phyloP scores from a whole-genome alignment of 2,329 filamentous ascomycete genomes.

The Fusarium goolgardi region DNA sequence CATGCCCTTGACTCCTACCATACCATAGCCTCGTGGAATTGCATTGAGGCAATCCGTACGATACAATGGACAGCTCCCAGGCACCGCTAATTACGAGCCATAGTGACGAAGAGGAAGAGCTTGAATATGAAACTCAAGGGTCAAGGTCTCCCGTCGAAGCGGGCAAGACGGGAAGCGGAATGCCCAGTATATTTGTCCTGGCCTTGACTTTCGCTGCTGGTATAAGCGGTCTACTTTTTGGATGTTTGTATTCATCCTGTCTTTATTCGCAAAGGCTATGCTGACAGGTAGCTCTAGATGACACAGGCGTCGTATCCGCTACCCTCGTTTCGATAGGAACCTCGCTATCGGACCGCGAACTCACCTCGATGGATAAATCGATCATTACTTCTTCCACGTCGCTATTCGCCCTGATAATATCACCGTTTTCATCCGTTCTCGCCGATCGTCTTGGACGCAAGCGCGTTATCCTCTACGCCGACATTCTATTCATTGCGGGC shows the following conservation, averaged over 20 bases:
- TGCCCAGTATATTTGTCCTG: slow-evolving; percentile 67
- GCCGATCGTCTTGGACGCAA: slow-evolving; percentile 72
- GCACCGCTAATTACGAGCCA: slow-evolving; percentile 54
- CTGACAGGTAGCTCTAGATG: slow-evolving; percentile 58
- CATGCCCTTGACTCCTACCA: slow-evolving; percentile 13
- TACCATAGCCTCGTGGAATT: slow-evolving; percentile 30
- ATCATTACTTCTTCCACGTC: slow-evolving; percentile 77
- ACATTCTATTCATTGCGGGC: slow-evolving; percentile 74
- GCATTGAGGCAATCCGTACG: slow-evolving; percentile 9
- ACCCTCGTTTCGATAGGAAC: slow-evolving; percentile 73
- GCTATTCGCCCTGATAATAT: slow-evolving; percentile 72
- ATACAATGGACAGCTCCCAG: slow-evolving; percentile 53
- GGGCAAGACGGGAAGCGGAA: slow-evolving; percentile 46
- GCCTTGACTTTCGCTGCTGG: slow-evolving; percentile 72
- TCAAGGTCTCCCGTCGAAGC: slow-evolving; percentile 39
- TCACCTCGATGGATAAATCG: slow-evolving; percentile 75
- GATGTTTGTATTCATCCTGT: slow-evolving; percentile 61
- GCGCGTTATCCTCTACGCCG: slow-evolving; percentile 71
- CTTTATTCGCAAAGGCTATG: not conserved
- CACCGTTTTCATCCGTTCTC: slow-evolving; percentile 72
- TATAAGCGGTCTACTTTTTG: slow-evolving; percentile 75
- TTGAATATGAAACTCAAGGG: slow-evolving; percentile 46
- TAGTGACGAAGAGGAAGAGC: slow-evolving; percentile 52
- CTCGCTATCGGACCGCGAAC: slow-evolving; percentile 66
- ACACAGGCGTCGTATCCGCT: slow-evolving; percentile 76